Evolutionary conservation across 352 stramenopile genomes (phyloP).

Genomic region (Phytopythium helicoides): DNA sequence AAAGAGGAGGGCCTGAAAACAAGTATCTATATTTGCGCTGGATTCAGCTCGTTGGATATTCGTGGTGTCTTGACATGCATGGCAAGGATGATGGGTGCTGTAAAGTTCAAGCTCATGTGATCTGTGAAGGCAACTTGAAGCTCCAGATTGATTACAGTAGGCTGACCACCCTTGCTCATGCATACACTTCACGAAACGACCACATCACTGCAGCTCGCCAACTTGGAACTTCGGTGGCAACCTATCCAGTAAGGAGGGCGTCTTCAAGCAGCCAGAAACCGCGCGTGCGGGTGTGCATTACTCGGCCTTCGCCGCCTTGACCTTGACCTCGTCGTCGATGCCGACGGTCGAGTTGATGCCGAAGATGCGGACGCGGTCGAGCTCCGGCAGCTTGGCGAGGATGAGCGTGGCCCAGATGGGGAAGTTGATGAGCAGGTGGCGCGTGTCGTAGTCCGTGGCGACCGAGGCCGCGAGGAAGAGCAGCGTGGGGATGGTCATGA

Average conservation of each 20-base stretch:
- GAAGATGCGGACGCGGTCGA: constrained; percentile 95
- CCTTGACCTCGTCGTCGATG: constrained; percentile 86
- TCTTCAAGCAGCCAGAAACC: neutral
- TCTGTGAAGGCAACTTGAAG: too few relatives aligned
- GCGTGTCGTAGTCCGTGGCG: constrained; percentile 88
- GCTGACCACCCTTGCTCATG: too few relatives aligned
- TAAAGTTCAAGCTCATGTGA: too few relatives aligned
- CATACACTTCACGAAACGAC: too few relatives aligned
- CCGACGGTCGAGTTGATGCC: constrained; percentile 96
- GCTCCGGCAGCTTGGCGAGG: constrained; percentile 91
- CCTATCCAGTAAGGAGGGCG: neutral
- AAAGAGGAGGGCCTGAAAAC: constrained; percentile 17
- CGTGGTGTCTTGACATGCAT: too few relatives aligned
- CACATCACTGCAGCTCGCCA: too few relatives aligned
- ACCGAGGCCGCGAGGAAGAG: constrained; percentile 86
- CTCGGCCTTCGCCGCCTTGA: constrained; percentile 53
- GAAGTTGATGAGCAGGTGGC: constrained; percentile 89
- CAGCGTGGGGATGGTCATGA: constrained; percentile 93
- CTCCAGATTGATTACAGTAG: too few relatives aligned
- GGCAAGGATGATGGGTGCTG: too few relatives aligned
- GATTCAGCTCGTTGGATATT: neutral
- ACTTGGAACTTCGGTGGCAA: too few relatives aligned
- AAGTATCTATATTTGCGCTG: constrained; percentile 47
- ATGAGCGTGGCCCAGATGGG: constrained; percentile 91
- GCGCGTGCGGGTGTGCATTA: constrained; percentile 8